These are phyloP conservation scores for Volvariella surrecta DNA, from an alignment of 1,284 basidiomycete species.

Conservation along the genomic window DNA sequence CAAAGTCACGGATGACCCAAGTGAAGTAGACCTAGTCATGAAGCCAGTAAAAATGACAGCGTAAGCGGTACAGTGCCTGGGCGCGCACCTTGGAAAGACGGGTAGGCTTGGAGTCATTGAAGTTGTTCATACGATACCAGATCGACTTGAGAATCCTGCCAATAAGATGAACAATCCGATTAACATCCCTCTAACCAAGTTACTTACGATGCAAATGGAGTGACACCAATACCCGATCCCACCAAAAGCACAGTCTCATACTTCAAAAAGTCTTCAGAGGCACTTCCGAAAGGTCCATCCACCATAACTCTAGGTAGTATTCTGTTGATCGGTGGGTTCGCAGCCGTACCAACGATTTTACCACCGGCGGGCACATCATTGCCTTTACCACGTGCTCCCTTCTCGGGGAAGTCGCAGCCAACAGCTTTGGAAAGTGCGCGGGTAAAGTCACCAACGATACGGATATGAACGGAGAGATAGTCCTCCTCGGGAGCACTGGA, in stretches of 20 bases:
- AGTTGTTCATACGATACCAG: conserved; percentile 89
- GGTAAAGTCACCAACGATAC: conserved; percentile 83
- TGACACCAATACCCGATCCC: conserved; percentile 88
- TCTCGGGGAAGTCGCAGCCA: conserved; percentile 73
- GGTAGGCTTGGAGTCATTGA: conserved; percentile 62
- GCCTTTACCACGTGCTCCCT: conserved; percentile 29
- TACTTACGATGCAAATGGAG: conserved; percentile 81
- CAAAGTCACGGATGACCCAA: conserved; percentile 87
- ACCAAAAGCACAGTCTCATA: conserved; percentile 82
- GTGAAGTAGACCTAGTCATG: conserved; percentile 63
- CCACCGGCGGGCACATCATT: conserved; percentile 32
- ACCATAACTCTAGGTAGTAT: conserved; percentile 85
- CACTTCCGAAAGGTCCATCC: conserved; percentile 81
- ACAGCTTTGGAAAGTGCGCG: conserved; percentile 67
- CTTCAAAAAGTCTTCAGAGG: conserved; percentile 80
- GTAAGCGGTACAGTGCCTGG: no score
- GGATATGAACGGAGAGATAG: conserved; percentile 85
- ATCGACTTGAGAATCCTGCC: conserved; percentile 80
- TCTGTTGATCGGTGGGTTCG: conserved; percentile 57
- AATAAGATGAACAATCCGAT: background rate
- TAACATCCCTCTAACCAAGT: no score
- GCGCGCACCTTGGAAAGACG: conserved; percentile 59
- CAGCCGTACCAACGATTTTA: conserved; percentile 46
- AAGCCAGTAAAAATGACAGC: no score
- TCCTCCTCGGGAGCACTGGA: conserved; percentile 80